A percentile compares a stretch with the other conserved stretches of the same genome.
Evolutionary conservation across 306 rosid genomes (phyloP).

Genomic region (Acacia acuminata): DNA sequence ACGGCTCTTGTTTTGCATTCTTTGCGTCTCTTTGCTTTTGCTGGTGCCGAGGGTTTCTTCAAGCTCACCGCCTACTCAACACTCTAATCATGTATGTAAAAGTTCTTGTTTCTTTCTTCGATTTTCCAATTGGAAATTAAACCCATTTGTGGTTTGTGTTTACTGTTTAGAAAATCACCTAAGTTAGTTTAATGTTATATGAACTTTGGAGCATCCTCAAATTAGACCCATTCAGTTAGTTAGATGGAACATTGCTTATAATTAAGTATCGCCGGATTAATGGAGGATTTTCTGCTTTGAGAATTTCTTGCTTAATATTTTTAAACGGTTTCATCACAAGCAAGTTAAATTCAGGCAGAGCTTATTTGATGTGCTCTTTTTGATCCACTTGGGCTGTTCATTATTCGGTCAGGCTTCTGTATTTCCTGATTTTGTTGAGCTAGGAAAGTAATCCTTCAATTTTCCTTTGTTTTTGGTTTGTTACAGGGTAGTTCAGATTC

Average conservation of each 20-base stretch:
- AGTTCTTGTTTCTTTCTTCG: neutral
- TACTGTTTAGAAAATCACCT: neutral
- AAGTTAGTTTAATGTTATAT: conserved; percentile 1
- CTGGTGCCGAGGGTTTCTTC: conserved; percentile 43
- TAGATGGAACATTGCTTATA: neutral
- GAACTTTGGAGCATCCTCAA: neutral
- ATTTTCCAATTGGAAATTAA: neutral
- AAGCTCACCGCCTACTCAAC: conserved; percentile 15
- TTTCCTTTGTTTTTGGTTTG: neutral
- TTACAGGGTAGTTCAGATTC: neutral
- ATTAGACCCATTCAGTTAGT: neutral
- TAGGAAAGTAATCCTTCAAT: neutral
- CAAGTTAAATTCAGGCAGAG: conserved; percentile 2
- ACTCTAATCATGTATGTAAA: conserved; percentile 31
- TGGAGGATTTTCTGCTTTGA: neutral
- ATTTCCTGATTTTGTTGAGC: neutral
- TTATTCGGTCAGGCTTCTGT: too few species aligned
- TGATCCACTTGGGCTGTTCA: neutral
- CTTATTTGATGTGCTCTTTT: neutral
- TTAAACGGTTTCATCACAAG: neutral
- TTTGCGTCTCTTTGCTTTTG: conserved; percentile 31
- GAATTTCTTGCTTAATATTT: neutral
- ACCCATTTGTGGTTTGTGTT: neutral
- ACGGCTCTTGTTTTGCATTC: conserved; percentile 38
- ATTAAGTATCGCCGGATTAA: neutral